Base-by-base conservation (phyloP, 148 eudicot genomes). In the Fagopyrum tataricum region DNA sequence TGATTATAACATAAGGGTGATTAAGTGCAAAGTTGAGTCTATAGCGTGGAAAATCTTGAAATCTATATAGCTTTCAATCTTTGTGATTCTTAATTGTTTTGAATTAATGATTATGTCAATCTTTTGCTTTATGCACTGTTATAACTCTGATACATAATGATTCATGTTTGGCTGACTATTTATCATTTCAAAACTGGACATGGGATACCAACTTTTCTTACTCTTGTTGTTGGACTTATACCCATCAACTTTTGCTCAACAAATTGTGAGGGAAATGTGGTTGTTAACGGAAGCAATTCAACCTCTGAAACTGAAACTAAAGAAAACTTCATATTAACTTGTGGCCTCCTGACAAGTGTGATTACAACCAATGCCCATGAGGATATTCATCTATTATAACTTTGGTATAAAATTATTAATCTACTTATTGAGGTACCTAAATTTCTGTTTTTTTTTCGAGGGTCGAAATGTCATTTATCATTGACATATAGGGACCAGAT, bases 331-430 rank as follows among this genome's bases (percentile, higher is more conserved):
- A 76, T 93, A 76, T 93, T 37, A 97, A 93, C 84, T 93, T 96
- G 98, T 93, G 97, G 98, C 98, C 98, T 78, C 80, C 74, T 59
- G 85, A 83, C 47, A 90, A 93, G 78, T 93, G 98, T 52, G 76
- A 87, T 75, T 93, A 93, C 71, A 47, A 85, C 70, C 85, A 82
- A n/a, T 93, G 98, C 78, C 98, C 98, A 0, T 93, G 98, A 96
- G 92, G 86, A 26, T 73, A 75, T 73, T 72, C 98, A 44, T 93
- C 98, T 8, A 76, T 82, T 70, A 74, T 89, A 76, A 90, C 90
- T 76, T 72, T 93, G 83, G 98, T 93, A 86, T 4, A 11, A n/a
- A n/a, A n/a, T n/a, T n/a, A n/a, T n/a, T n/a, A 24, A 15, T 59
- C 66, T 18, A 20, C 20, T 59, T 10, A 20, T 15, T 44, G 8